Base-by-base conservation (phyloP, 306 rosid species). In the Pterocarpus macrocarpus region DNA sequence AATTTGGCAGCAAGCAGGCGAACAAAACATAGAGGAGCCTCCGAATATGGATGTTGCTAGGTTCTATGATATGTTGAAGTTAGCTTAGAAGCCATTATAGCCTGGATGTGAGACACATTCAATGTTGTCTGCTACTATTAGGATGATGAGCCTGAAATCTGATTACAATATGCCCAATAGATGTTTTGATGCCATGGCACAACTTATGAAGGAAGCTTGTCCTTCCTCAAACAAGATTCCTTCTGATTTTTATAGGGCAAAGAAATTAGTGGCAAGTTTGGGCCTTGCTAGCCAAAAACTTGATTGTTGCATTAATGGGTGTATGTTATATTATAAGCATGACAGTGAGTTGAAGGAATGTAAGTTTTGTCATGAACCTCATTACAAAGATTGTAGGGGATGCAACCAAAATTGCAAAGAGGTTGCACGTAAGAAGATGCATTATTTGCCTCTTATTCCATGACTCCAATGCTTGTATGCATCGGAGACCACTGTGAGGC, bases 361-460 rank as follows among this genome's bases (percentile, higher is more conserved):
- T 22, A 22, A 22, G 28, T 22, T 22, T 22, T 22, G 28, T 22
- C 28, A 22, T 22, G 13, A 45, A 8, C 50, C 50, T 6, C 50
- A 9, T 2, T 45, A 50, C 10, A 71, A 71, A 52, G 2, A 3
- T 15, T 4, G 12, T 16, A 35, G 0, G 1, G 10, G 0, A 5
- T 4, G 8, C 7, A 50, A 16, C 9, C 6, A 9, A 53, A 71
- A 53, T 1, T 8, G 7, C 39, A 53, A 55, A 39, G 65, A 38
- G 4, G 5, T 72, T 5, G 17, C 38, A 0, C 8, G 0, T 0
- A 50, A 52, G 15, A 71, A 43, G 53, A 12, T 71, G 63, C 63
- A 71, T 50, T 71, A 71, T 13, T 71, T 72, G 22, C 17, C 7
- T 0, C 77, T 55, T 4, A 55, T 56, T 10, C 66, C 67, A 17